Evolutionary conservation across 2,329 filamentous ascomycete species (phyloP), one percentile per base, ranked within the genome.

Genomic region (Zymoseptoria ardabiliae): DNA sequence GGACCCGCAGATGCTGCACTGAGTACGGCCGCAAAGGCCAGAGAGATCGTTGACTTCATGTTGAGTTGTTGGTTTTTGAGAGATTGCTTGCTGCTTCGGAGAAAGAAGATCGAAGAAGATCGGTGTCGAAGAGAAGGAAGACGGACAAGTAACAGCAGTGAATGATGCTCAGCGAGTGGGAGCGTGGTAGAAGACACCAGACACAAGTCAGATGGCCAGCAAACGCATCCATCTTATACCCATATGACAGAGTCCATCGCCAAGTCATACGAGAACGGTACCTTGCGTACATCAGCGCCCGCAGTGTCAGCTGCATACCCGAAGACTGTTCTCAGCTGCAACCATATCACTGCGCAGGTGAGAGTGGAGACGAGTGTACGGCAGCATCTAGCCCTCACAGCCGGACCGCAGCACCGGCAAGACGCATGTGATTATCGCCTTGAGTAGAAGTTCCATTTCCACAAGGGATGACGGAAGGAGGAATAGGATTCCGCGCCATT

Each of bases 391-490:
- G 57, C 45, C 53, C 54, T 30, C 50, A 20, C 23, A 28, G n/a
- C 28, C 56, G 28, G 51, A 21, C 20, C 35, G 35, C 35, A n/a
- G 30, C 13, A 23, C 48, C 22, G 50, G 55, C 13, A 23, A 41
- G n/a, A 13, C 17, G 22, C n/a, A 50, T 20, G 30, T n/a, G 35
- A 25, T 53, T 30, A 11, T 45, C 20, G 20, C 10, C n/a, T 11
- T 45, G 8, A 50, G 23, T 28, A 30, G 22, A 25, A 45, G 23
- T 41, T 35, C 19, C 35, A 30, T 22, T 53, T 45, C 19, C 51
- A 54, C 60, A 62, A 62, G 57, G 57, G 60, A 58, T 59, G 52
- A 51, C 20, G 54, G 54, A 59, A 48, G 21, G 21, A 52, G 54
- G 41, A 21, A 48, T 48, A 52, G 56, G 7, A 53, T n/a, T n/a